These are phyloP conservation scores for Xylariaceae sp. DNA, from an alignment of 2,329 filamentous ascomycete species.

Conservation along the genomic window DNA sequence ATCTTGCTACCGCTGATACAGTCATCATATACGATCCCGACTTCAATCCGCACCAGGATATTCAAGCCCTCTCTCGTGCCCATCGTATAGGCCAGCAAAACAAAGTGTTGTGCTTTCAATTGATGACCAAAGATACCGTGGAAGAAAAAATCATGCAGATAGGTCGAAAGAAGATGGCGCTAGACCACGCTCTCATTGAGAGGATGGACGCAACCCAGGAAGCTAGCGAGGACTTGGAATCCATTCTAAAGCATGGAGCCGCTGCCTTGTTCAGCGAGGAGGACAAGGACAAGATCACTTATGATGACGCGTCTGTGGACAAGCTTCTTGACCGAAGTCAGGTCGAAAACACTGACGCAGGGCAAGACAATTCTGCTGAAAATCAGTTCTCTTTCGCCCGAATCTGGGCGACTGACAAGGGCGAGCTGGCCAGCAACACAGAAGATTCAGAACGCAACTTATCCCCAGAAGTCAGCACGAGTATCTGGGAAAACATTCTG, in stretches of 20 bases:
- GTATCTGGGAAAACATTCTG: conserved; percentile 87
- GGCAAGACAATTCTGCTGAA: conserved; percentile 61
- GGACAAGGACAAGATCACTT: conserved; percentile 67
- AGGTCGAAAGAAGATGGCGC: conserved; percentile 89
- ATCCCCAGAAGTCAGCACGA: conserved; percentile 51
- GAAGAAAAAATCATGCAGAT: conserved; percentile 97
- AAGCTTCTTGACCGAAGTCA: conserved; percentile 83
- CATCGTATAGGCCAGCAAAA: conserved; percentile 96
- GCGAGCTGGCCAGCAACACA: conserved; percentile 58
- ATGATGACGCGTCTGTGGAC: conserved; percentile 78
- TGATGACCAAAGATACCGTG: conserved; percentile 81
- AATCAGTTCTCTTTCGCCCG: conserved; percentile 84
- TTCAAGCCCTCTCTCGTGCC: conserved; percentile 88
- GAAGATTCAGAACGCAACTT: conserved; percentile 50
- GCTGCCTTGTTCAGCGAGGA: conserved; percentile 78
- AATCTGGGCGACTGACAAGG: conserved; percentile 83
- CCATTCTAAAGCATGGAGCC: conserved; percentile 82
- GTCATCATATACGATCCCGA: conserved; percentile 97
- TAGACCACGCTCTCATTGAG: conserved; percentile 93
- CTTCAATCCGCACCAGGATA: conserved; percentile 96
- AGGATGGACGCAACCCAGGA: conserved; percentile 82
- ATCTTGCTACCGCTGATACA: conserved; percentile 91
- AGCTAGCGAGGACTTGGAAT: conserved; percentile 72
- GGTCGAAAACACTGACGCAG: conserved; percentile 64
- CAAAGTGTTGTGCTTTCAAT: conserved; percentile 90